These are phyloP conservation scores for Leccinum solheimii DNA, from an alignment of 1,284 basidiomycete species.

Conservation along the genomic window DNA sequence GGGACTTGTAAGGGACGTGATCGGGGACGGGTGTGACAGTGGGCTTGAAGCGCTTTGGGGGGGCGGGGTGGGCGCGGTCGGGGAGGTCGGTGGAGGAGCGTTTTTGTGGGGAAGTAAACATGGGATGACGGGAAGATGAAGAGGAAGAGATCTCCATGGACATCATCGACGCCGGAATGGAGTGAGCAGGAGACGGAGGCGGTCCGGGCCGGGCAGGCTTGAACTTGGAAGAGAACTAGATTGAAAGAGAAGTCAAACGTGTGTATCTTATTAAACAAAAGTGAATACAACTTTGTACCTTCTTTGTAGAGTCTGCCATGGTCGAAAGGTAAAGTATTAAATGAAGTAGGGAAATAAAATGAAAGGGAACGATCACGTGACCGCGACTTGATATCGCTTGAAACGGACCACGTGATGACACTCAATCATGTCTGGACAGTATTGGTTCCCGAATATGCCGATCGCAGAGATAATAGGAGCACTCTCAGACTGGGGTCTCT, in stretches of 20 bases:
- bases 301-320: conserved; percentile 4
- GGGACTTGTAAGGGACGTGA: conserved; percentile 27
- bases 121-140: conserved; percentile 32
- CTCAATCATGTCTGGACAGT: conserved; percentile 37
- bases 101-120: conserved; percentile 43
- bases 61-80: conserved; percentile 35
- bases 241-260: not conserved
- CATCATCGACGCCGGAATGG: conserved; percentile 12
- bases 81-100: conserved; percentile 45
- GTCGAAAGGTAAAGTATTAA: not conserved
- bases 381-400: not conserved
- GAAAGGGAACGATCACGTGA: not conserved
- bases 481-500: conserved; percentile 64
- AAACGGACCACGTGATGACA: not conserved
- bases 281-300: not conserved
- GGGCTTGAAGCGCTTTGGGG: conserved; percentile 45
- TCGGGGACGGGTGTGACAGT: conserved; percentile 39
- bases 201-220: conserved; percentile 35
- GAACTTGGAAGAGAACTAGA: conserved; percentile 34
- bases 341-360: no score
- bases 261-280: no score
- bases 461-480: conserved; percentile 60
- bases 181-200: not conserved
- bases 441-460: conserved; percentile 67
- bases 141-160: not conserved